A percentile compares a stretch with the other conserved stretches of the same genome.
Conservation (phyloP, 495 filamentous ascomycete species). For the Oleoguttula mirabilis region DNA sequence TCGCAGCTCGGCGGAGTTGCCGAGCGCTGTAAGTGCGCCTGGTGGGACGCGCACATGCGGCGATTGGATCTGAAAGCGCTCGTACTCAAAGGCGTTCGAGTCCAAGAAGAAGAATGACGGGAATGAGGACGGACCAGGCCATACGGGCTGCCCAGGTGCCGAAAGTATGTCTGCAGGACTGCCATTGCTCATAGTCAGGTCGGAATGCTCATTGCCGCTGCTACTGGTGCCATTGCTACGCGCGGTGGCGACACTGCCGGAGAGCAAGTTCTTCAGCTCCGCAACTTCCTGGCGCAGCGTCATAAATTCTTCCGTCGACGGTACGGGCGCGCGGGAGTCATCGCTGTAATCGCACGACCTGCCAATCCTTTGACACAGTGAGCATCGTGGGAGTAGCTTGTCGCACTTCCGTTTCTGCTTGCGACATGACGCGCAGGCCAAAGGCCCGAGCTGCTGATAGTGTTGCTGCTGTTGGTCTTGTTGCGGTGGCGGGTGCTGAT, state of each 20-base stretch:
- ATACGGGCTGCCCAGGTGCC: neutral
- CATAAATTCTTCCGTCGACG: constrained; percentile 33
- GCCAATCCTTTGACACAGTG: constrained; percentile 25
- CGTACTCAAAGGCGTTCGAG: constrained; percentile 18
- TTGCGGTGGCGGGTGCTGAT: neutral
- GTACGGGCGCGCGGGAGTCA: constrained; percentile 14
- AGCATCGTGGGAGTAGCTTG: constrained; percentile 35
- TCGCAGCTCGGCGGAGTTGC: constrained; percentile 11
- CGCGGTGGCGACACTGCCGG: neutral
- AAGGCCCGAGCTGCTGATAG: constrained; percentile 9
- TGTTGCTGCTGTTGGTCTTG: no score
- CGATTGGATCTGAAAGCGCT: constrained; percentile 15
- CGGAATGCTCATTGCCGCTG: no score
- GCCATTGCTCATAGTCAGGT: no score
- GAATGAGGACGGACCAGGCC: constrained; percentile 7
- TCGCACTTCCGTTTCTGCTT: constrained; percentile 42
- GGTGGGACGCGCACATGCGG: constrained; percentile 12
- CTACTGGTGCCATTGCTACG: constrained; percentile 10
- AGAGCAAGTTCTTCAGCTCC: constrained; percentile 28
- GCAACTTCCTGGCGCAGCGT: constrained; percentile 29
- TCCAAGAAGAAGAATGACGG: constrained; percentile 24
- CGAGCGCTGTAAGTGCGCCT: constrained; percentile 8
- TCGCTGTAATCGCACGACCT: constrained; percentile 35
- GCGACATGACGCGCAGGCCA: constrained; percentile 18
- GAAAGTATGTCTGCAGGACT: constrained; percentile 1